A percentile compares a stretch with the other conserved stretches of the same genome.
These are phyloP conservation scores for Capniomyces stellatus DNA, from an alignment of 371 early-diverging fungal genomes.

Conservation along the genomic window DNA sequence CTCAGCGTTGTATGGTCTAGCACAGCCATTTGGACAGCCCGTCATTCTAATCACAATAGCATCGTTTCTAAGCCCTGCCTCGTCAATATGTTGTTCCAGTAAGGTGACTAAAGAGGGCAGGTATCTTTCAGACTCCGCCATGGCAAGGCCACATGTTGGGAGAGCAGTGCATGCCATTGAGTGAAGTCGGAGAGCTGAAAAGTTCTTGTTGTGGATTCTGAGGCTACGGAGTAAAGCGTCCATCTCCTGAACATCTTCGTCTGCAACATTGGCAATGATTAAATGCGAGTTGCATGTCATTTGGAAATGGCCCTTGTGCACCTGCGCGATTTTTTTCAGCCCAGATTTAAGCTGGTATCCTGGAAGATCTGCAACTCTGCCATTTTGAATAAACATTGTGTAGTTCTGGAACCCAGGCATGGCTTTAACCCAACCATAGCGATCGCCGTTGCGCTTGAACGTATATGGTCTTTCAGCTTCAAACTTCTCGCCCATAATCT, in stretches of 20 bases:
- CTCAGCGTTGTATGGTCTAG: slow-evolving; percentile 81
- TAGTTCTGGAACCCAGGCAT: slow-evolving; percentile 57
- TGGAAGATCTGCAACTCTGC: slow-evolving; percentile 72
- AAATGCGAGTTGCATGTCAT: slow-evolving; percentile 83
- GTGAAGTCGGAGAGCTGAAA: slow-evolving; percentile 61
- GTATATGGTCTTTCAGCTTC: slow-evolving; percentile 43
- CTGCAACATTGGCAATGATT: slow-evolving; percentile 56
- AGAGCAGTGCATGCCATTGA: slow-evolving; percentile 90
- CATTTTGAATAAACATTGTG: slow-evolving; percentile 79
- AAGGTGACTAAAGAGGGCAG: slow-evolving; percentile 59
- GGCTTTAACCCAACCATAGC: slow-evolving; percentile 76
- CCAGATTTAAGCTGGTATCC: slow-evolving; percentile 59
- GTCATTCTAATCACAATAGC: slow-evolving; percentile 90
- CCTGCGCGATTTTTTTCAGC: slow-evolving; percentile 58
- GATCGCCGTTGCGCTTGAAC: slow-evolving; percentile 75
- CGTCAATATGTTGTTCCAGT: slow-evolving; percentile 59
- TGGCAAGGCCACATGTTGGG: slow-evolving; percentile 83
- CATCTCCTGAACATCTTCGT: slow-evolving; percentile 45
- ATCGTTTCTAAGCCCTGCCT: slow-evolving; percentile 60
- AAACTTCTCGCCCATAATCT: slow-evolving; percentile 50
- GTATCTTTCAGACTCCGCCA: slow-evolving; percentile 93
- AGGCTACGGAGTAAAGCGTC: slow-evolving; percentile 51
- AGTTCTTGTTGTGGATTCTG: slow-evolving; percentile 60
- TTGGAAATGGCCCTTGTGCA: slow-evolving; percentile 59
- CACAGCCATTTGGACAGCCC: slow-evolving; percentile 91